Evolutionary conservation across 1,284 basidiomycete species (phyloP), one percentile per base, ranked within the genome.

Genomic region (Xerocomus amazonicus): DNA sequence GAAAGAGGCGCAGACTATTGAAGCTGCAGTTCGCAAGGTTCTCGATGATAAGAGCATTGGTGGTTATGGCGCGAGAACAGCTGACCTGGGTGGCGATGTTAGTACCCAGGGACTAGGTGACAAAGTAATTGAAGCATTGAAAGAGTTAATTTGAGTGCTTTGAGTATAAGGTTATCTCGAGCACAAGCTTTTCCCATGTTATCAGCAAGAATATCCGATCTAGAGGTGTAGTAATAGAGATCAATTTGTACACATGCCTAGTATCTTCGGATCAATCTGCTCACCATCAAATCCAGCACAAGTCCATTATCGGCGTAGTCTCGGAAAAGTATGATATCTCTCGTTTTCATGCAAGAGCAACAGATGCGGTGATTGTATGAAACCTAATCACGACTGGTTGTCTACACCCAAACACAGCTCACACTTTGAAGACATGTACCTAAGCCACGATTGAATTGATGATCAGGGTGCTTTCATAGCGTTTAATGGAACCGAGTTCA

Each of bases 1-100:
- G 53, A 80, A 78, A 56, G 83, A 90, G 59, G 96, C 96, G 2
- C 77, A 79, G 43, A 83, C 88, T 26, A 87, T 99, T 56, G 97
- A 99, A 70, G 69, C 74, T 36, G 93, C 96, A 9, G 95, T 99
- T 10, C 76, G 87, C 53, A 92, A 87, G 68, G 92, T 92, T 13
- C 76, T 99, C 19, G 97, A 99, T 68, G 73, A 78, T 9, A 70
- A 77, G 50, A 77, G 79, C 13, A 58, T 72, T 6, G 95, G 94
- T 12, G 95, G 95, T 9, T 72, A 77, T 57, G 93, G 90, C 23
- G 71, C 90, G 55, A 78, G 94, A 59, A 96, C 95, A 5, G 84
- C 83, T 42, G 97, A 99, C 70, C 75, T 99, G 35, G 90, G 92
- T 46, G 96, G 96, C 27, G 77, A 78, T 31, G 81, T 79, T 48